These are phyloP conservation scores for Tarenaya hassleriana DNA, from an alignment of 345 rosid species.

Conservation along the genomic window DNA sequence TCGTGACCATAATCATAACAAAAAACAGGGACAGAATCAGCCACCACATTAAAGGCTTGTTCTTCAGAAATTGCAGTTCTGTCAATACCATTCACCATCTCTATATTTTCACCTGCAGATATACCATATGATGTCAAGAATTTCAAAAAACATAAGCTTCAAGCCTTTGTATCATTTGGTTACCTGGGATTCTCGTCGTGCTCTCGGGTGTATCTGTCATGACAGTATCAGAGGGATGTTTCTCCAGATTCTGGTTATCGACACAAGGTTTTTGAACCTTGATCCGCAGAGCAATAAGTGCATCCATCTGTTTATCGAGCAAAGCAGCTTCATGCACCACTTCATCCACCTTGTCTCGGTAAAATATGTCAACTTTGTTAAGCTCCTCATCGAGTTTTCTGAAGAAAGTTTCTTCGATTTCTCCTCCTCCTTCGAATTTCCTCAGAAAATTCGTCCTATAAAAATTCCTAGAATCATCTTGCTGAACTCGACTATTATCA, in stretches of 20 bases:
- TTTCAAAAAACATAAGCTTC: conserved; percentile 6
- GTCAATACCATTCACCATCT: conserved; percentile 18
- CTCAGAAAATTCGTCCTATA: conserved; percentile 31
- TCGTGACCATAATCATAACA: conserved; percentile 23
- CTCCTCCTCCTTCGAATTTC: conserved; percentile 41
- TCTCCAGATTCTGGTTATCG: conserved; percentile 16
- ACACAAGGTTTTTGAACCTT: conserved; percentile 59
- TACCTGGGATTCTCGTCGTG: conserved; percentile 20
- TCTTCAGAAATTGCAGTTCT: conserved; percentile 25
- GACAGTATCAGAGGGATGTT: conserved; percentile 22
- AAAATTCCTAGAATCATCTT: too few relatives aligned
- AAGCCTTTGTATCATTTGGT: conserved; percentile 12
- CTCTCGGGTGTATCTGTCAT: conserved; percentile 3
- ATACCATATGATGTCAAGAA: conserved; percentile 16
- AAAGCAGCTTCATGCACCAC: conserved; percentile 28
- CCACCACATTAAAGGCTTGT: conserved; percentile 19
- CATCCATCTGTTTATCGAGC: conserved; percentile 33
- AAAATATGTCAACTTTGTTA: conserved; percentile 27
- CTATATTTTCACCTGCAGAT: conserved; percentile 32
- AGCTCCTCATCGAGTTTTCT: conserved; percentile 36
- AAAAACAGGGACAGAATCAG: conserved; percentile 26
- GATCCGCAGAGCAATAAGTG: conserved; percentile 55
- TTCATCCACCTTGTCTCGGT: conserved; percentile 26
- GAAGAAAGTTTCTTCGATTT: conserved; percentile 33
- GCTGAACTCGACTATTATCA: too few relatives aligned